Conservation (phyloP, 2,329 filamentous ascomycete species). For the Bertia moriformis region DNA sequence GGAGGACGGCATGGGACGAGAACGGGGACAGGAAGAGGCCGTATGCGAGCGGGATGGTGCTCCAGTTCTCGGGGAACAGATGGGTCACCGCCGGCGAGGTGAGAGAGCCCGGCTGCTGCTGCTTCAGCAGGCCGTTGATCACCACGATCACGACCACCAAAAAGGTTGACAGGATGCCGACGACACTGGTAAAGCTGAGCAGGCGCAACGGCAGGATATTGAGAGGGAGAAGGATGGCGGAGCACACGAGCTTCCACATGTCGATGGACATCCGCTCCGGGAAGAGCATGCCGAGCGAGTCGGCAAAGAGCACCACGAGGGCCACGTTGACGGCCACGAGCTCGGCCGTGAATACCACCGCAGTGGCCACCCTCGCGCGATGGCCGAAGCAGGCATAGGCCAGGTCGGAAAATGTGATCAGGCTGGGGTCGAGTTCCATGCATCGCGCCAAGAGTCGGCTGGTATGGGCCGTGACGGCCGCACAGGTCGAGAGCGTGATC, state of each 20-base stretch:
- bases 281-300: constrained; percentile 69
- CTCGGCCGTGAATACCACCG: constrained; percentile 76
- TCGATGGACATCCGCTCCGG: constrained; percentile 50
- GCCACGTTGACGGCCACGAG: constrained; percentile 80
- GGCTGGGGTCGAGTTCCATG: constrained; percentile 67
- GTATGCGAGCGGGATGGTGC: not conserved
- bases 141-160: not conserved
- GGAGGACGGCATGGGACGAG: not conserved
- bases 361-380: constrained; percentile 66
- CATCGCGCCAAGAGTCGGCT: constrained; percentile 75
- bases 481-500: constrained; percentile 58
- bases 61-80: not conserved
- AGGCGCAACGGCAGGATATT: constrained; percentile 73
- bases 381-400: constrained; percentile 82
- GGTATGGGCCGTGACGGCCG: constrained; percentile 69
- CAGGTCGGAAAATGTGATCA: constrained; percentile 89
- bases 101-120: not conserved
- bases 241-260: constrained; percentile 76
- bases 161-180: constrained; percentile 83
- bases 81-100: not conserved
- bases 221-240: constrained; percentile 63
- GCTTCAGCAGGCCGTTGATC: not conserved
- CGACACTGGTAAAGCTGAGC: constrained; percentile 76
- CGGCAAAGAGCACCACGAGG: constrained; percentile 80
- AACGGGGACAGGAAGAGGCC: not conserved